Evolutionary conservation across 1,139 yeast species (phyloP).

Genomic region (Kurtzmaniella quercitrusa): DNA sequence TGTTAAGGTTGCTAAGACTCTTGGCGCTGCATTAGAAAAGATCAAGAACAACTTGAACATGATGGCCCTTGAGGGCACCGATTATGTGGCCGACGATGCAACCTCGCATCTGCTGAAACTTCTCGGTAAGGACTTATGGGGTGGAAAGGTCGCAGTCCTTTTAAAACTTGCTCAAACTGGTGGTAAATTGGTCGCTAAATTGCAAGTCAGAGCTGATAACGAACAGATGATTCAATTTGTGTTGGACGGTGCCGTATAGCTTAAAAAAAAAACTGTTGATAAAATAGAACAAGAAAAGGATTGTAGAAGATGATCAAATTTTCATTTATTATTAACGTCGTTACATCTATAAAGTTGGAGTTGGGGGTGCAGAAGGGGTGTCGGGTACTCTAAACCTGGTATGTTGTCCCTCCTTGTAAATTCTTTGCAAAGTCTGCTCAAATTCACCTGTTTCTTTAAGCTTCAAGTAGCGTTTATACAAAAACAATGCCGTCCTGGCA

Average conservation of each 20-base stretch:
- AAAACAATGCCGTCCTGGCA: slow-evolving; percentile 77
- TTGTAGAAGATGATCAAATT: not conserved
- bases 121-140: slow-evolving; percentile 77
- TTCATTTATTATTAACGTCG: not conserved
- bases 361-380: slow-evolving; percentile 1
- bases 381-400: slow-evolving; percentile 42
- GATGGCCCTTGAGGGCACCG: slow-evolving; percentile 80
- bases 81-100: slow-evolving; percentile 57
- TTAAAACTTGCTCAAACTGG: slow-evolving; percentile 72
- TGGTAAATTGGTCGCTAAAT: slow-evolving; percentile 72
- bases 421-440: slow-evolving; percentile 55
- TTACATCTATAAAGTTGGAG: not conserved
- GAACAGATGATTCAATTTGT: slow-evolving; percentile 45
- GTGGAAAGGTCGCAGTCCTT: slow-evolving; percentile 64
- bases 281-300: not conserved
- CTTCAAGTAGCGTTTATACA: slow-evolving; percentile 70
- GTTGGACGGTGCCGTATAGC: slow-evolving; percentile 31
- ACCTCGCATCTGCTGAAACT: slow-evolving; percentile 72
- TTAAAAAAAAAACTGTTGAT: not conserved
- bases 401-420: slow-evolving; percentile 72
- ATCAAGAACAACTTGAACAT: slow-evolving; percentile 64
- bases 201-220: slow-evolving; percentile 65
- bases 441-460: slow-evolving; percentile 56
- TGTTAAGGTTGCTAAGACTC: slow-evolving; percentile 30
- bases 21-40: slow-evolving; percentile 36